Conservation (phyloP, 148 eudicot species). For the Euryodendron excelsum region DNA sequence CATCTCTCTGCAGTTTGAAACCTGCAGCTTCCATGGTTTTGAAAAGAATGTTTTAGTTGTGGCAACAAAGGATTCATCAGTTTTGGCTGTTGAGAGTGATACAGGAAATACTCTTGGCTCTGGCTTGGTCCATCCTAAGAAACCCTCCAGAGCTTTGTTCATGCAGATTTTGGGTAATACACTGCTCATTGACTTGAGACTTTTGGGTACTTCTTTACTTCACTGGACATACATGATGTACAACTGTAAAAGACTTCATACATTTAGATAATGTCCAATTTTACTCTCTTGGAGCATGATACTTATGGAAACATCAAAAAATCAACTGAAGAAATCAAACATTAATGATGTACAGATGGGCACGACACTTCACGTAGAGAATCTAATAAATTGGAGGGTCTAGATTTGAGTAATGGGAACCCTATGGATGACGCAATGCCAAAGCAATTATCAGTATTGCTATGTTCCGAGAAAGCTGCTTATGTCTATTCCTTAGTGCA, state of each 20-base stretch:
- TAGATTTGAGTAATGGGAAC: constrained; percentile 34
- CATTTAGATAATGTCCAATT: background rate
- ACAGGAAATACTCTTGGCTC: constrained; percentile 65
- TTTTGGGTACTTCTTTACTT: background rate
- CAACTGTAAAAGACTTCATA: too few relatives aligned
- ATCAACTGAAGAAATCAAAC: background rate
- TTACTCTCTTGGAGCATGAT: background rate
- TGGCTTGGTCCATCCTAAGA: constrained; percentile 66
- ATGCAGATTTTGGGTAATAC: constrained; percentile 74
- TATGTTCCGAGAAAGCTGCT: constrained; percentile 87
- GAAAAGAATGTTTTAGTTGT: constrained; percentile 69
- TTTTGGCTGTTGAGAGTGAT: constrained; percentile 70
- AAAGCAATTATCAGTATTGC: constrained; percentile 48
- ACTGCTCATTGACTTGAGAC: background rate
- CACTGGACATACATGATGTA: background rate
- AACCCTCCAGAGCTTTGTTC: constrained; percentile 74
- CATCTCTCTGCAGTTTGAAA: constrained; percentile 68
- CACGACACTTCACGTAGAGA: constrained; percentile 26
- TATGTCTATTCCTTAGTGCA: constrained; percentile 76
- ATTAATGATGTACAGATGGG: constrained; percentile 33
- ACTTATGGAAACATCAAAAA: background rate
- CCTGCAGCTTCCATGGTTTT: constrained; percentile 71
- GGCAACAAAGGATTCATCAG: constrained; percentile 82
- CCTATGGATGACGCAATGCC: constrained; percentile 39
- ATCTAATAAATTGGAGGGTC: constrained; percentile 18